These are phyloP conservation scores for Globisporangium nagaii DNA, from an alignment of 352 stramenopile species.

Conservation along the genomic window DNA sequence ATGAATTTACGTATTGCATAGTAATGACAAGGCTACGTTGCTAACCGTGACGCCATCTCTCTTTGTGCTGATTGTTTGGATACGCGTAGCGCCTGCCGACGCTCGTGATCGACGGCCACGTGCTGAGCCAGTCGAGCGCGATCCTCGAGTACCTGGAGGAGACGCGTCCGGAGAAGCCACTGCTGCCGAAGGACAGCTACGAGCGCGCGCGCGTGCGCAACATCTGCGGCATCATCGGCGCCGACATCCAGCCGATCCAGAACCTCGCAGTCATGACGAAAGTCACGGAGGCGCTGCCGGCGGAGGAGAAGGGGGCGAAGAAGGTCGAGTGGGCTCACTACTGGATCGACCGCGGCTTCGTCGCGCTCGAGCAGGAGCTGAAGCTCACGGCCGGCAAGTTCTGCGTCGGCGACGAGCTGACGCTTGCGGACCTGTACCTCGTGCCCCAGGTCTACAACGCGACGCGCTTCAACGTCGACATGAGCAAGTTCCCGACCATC, in stretches of 20 bases:
- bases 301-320: constrained; percentile 41
- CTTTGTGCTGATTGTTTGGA: background rate
- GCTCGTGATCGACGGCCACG: constrained; percentile 71
- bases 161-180: constrained; percentile 50
- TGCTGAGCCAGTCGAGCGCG: constrained; percentile 79
- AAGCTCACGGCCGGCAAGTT: constrained; percentile 47
- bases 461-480: constrained; percentile 83
- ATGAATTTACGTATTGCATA: no score
- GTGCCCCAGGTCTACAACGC: constrained; percentile 93
- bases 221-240: constrained; percentile 88
- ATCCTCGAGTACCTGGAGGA: constrained; percentile 94
- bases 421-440: constrained; percentile 88
- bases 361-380: constrained; percentile 71
- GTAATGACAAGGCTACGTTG: background rate
- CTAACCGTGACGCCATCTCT: background rate
- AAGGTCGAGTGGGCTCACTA: constrained; percentile 55
- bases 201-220: constrained; percentile 76
- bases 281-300: constrained; percentile 29
- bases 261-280: constrained; percentile 77
- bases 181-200: constrained; percentile 73
- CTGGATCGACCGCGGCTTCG: constrained; percentile 83
- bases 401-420: constrained; percentile 75
- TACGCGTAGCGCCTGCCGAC: constrained; percentile 52
- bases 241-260: constrained; percentile 90
- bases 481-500: constrained; percentile 86